phyloP scores from a whole-genome alignment of 2,329 filamentous ascomycete genomes.

The Fusarium fracticaudum region DNA sequence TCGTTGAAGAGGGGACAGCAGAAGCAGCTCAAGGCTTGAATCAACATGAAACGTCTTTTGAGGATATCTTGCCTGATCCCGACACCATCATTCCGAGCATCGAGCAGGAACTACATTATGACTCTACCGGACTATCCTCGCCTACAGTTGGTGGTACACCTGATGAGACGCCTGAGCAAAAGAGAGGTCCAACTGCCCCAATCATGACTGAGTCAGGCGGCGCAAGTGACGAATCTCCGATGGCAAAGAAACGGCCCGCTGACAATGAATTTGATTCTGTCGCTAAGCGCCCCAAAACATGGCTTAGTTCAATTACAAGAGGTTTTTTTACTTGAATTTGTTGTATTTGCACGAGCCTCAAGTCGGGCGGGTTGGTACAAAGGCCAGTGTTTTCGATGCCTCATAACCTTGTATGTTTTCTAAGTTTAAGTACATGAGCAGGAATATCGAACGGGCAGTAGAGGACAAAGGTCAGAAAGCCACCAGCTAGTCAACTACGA shows the following conservation, averaged over 20 bases:
- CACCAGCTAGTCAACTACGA: not conserved
- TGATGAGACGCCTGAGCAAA: not conserved
- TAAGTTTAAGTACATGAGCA: not conserved
- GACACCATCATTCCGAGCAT: not conserved
- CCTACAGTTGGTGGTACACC: not conserved
- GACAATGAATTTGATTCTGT: not conserved
- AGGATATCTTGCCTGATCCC: not conserved
- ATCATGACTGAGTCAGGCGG: not conserved
- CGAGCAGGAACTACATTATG: not conserved
- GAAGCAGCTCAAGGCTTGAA: not conserved
- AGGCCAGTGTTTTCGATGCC: not conserved
- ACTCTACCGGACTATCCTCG: too few relatives aligned
- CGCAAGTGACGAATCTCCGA: not conserved
- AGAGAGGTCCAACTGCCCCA: not conserved
- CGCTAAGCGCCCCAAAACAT: not conserved
- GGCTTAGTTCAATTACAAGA: not conserved
- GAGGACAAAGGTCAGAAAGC: too few relatives aligned
- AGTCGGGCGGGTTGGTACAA: too few relatives aligned
- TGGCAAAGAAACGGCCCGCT: not conserved
- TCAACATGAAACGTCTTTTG: not conserved
- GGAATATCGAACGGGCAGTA: not conserved
- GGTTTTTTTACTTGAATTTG: not conserved
- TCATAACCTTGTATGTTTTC: not conserved
- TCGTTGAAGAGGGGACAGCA: not conserved
- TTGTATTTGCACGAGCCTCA: not conserved